Evolutionary conservation across 1,284 basidiomycete species (phyloP), one percentile per base, ranked within the genome.

Genomic region (Xanthoconium separans): DNA sequence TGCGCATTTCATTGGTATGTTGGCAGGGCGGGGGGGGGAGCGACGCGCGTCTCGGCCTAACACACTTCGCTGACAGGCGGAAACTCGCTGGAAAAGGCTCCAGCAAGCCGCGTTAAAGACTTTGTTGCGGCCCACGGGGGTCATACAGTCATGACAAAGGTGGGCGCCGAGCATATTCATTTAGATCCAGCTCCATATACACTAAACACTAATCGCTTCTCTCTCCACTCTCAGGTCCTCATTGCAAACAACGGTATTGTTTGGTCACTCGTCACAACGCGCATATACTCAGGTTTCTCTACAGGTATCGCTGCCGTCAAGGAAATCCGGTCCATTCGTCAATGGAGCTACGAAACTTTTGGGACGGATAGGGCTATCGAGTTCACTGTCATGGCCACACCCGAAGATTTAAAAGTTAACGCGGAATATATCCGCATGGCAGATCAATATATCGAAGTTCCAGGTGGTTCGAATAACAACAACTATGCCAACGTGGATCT

Each of bases 371-470:
- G 93, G 61, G 92, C 91, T 53, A 85, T 99, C 75, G 95, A 99
- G 73, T 99, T 99, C 78, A 96, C 94, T 44, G 97, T 98, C 59
- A 99, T 99, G 97, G 95, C 97, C 47, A 99, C 97, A 4, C 97
- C 97, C 30, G 97, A 99, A 72, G 97, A 99, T 77, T 78, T 98
- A 60, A 93, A 94, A 70, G 95, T 98, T 74, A 99, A 99, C 69
- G 97, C 97, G 41, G 97, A 99, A 72, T 99, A 99, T 76, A 99
- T 99, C 73, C 91, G 97, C 63, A 99, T 99, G 97, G 97, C 97
- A 34, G 97, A 99, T 74, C 89, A 95, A 68, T 99, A 97, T 71
- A 91, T 99, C 65, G 97, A 99, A 75, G 97, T 99, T 8, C 96
- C 97, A 24, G 97, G 97, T 62, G 97, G 97, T 58, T 85, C 89